Evolutionary conservation across 225 moss, liverwort and hornwort species (phyloP).

Genomic region (Neckera pumila): DNA sequence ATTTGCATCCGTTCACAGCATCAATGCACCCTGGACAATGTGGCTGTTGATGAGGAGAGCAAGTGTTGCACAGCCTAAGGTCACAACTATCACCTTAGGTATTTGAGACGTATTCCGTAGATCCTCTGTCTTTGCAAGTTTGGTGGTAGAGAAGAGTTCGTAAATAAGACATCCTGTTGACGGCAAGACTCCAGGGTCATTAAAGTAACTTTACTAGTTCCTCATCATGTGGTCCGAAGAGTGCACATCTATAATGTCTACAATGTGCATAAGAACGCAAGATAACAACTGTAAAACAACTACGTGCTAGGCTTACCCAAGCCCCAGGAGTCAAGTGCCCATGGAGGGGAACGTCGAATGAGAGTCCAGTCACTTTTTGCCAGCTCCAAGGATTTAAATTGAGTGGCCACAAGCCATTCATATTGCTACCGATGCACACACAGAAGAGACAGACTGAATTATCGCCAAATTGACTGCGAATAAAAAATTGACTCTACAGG

Average conservation of each 20-base stretch:
- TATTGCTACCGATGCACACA: slow-evolving; percentile 45
- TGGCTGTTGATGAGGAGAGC: neutral
- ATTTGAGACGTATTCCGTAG: slow-evolving; percentile 81
- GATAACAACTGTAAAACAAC: neutral
- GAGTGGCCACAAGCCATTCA: slow-evolving; percentile 72
- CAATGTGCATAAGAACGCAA: neutral
- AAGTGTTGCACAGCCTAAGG: neutral
- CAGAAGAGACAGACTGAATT: neutral
- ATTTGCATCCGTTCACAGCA: neutral
- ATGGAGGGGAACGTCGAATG: slow-evolving; percentile 79
- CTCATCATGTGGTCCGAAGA: neutral
- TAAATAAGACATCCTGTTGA: slow-evolving; percentile 78
- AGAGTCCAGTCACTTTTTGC: slow-evolving; percentile 84
- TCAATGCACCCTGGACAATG: neutral
- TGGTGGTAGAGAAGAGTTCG: slow-evolving; percentile 62
- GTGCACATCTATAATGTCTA: neutral
- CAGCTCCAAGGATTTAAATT: slow-evolving; percentile 78
- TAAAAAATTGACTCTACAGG: neutral
- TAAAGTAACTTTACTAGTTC: neutral
- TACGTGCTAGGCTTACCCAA: slow-evolving; percentile 45
- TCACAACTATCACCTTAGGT: slow-evolving; percentile 55
- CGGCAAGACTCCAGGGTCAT: neutral
- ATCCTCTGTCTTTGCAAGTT: slow-evolving; percentile 79
- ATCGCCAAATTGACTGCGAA: neutral
- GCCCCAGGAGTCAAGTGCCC: slow-evolving; percentile 94